These are phyloP conservation scores for Astrothelium macrocarpum DNA, from an alignment of 495 filamentous ascomycete species.

Conservation along the genomic window DNA sequence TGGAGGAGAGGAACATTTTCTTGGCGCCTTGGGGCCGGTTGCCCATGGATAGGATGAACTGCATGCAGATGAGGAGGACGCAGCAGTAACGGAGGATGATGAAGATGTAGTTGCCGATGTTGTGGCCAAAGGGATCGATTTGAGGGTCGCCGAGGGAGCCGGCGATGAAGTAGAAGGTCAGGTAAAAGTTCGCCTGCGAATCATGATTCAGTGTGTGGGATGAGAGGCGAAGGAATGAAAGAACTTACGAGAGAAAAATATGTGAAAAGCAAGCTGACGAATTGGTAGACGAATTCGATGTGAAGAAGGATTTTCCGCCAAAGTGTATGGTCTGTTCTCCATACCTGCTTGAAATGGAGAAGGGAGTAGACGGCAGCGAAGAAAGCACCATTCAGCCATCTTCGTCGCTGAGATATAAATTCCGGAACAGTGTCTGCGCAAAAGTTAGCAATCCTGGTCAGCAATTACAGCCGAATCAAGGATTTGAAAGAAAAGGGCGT, in stretches of 20 bases:
- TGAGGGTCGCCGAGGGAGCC: constrained; percentile 76
- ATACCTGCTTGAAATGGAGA: constrained; percentile 87
- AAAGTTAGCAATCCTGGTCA: neutral
- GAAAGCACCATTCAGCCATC: constrained; percentile 98
- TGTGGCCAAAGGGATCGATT: constrained; percentile 83
- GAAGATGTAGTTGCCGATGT: constrained; percentile 78
- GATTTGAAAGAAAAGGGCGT: constrained; percentile 15
- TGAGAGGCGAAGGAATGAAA: constrained; percentile 25
- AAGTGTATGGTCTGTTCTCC: constrained; percentile 85
- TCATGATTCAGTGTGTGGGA: neutral
- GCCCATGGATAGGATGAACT: constrained; percentile 97
- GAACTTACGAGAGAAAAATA: constrained; percentile 70
- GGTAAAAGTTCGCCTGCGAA: constrained; percentile 86
- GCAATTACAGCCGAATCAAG: constrained; percentile 2
- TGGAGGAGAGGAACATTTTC: constrained; percentile 76
- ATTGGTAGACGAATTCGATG: constrained; percentile 94
- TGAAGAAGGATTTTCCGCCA: constrained; percentile 84
- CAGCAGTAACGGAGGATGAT: constrained; percentile 72
- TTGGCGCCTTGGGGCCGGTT: constrained; percentile 96
- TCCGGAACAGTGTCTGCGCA: constrained; percentile 63
- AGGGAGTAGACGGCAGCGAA: constrained; percentile 98
- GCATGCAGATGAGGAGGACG: constrained; percentile 78
- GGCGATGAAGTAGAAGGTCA: constrained; percentile 97
- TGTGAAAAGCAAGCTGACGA: constrained; percentile 82
- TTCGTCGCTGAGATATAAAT: constrained; percentile 88